Conservation (phyloP, 75 land plant genomes). For the Selaginella moellendorffii region DNA sequence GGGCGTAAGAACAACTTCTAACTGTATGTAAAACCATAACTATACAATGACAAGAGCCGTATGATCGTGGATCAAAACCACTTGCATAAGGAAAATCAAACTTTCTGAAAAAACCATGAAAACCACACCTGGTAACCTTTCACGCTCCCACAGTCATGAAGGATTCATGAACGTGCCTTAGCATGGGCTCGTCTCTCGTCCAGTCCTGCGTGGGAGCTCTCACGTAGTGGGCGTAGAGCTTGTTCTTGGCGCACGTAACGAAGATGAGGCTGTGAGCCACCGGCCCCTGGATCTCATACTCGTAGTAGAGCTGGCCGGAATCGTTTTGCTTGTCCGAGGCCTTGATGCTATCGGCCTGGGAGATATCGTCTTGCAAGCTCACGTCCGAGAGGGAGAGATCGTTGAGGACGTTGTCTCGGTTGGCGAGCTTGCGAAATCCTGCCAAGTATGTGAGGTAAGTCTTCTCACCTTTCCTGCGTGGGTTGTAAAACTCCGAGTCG, state of each 20-base stretch:
- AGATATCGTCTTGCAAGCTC: conserved; percentile 60
- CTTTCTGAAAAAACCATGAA: too few relatives aligned
- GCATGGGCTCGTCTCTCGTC: conserved; percentile 47
- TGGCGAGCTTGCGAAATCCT: conserved; percentile 63
- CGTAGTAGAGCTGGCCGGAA: conserved; percentile 76
- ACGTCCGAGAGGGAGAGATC: conserved; percentile 87
- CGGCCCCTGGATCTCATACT: conserved; percentile 77
- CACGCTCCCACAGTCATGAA: conserved; percentile 44
- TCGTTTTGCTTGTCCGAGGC: conserved; percentile 48
- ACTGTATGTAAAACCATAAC: too few relatives aligned
- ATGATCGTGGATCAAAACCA: too few relatives aligned
- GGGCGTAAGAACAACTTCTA: too few relatives aligned
- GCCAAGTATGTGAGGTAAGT: conserved; percentile 79
- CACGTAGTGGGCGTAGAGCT: conserved; percentile 92
- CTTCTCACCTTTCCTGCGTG: conserved; percentile 53
- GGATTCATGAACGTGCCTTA: conserved; percentile 76
- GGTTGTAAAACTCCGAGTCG: conserved; percentile 95
- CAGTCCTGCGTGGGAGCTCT: conserved; percentile 77
- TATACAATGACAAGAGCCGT: too few relatives aligned
- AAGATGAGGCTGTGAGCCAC: conserved; percentile 74
- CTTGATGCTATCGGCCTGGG: conserved; percentile 45
- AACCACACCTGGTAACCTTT: too few relatives aligned
- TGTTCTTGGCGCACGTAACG: conserved; percentile 87
- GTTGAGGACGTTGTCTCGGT: conserved; percentile 55
- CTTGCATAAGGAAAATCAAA: too few relatives aligned